Percentiles rank a stretch among this genome's conserved stretches.
phyloP scores from a whole-genome alignment of 2,329 filamentous ascomycete genomes.

The Aspergillus sp. region DNA sequence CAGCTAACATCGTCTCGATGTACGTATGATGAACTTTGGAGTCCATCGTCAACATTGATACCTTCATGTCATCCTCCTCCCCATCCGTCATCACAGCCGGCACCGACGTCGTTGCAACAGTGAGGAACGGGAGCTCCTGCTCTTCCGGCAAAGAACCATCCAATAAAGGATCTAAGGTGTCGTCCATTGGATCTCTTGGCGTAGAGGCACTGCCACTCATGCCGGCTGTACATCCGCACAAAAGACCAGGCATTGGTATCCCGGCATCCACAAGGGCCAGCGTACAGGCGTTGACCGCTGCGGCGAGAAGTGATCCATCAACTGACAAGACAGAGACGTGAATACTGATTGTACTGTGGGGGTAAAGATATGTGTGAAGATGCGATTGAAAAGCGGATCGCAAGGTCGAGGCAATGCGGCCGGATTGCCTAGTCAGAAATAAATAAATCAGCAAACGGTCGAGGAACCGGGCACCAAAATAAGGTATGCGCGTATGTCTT shows the following conservation, averaged over 20 bases:
- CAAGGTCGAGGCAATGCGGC: slow-evolving; percentile 64
- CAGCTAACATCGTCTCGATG: slow-evolving; percentile 88
- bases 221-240: slow-evolving; percentile 84
- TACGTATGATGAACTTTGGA: slow-evolving; percentile 76
- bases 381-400: slow-evolving; percentile 72
- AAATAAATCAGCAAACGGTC: not conserved
- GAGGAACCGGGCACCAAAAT: not conserved
- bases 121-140: slow-evolving; percentile 83
- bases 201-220: slow-evolving; percentile 52
- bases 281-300: slow-evolving; percentile 86
- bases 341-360: slow-evolving; percentile 79
- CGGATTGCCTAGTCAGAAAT: slow-evolving; percentile 61
- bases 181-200: slow-evolving; percentile 39
- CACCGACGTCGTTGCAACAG: slow-evolving; percentile 66
- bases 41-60: slow-evolving; percentile 81
- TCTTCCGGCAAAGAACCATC: slow-evolving; percentile 48
- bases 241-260: slow-evolving; percentile 90
- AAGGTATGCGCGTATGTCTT: not conserved
- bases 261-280: slow-evolving; percentile 92
- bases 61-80: slow-evolving; percentile 51
- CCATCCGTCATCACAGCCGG: slow-evolving; percentile 51
- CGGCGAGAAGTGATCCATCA: slow-evolving; percentile 86
- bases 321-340: slow-evolving; percentile 84
- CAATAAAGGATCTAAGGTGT: slow-evolving; percentile 44
- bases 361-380: slow-evolving; percentile 84